Evolutionary conservation across 352 stramenopile genomes (phyloP), one percentile per base, ranked within the genome.

Genomic region (Globisporangium nunn): DNA sequence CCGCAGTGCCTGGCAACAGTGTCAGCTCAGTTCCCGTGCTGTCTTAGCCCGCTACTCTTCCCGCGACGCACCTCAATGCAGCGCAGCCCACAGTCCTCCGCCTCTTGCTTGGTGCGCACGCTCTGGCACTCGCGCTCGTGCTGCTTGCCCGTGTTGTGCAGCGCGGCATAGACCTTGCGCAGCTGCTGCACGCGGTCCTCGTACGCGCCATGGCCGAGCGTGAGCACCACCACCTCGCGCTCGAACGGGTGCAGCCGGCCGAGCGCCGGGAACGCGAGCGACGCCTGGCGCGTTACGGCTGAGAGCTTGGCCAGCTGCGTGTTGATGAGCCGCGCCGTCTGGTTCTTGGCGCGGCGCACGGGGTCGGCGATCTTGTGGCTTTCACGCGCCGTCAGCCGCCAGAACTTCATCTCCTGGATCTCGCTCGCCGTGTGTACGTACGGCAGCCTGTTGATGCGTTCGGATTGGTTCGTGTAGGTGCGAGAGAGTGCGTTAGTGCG

Each of bases 321-420:
- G 58, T 93, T 92, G 62, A 95, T 93, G 48, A 91, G 74, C 1
- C 85, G 74, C 29, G 82, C 79, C 43, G 83, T 90, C 59, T 86
- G 71, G 65, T 95, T 93, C 60, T 87, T 88, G 49, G 81, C 78
- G 61, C 83, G 78, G 48, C 87, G 87, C 62, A 95, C 70, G 6
- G 85, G 83, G 59, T 93, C 83, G 6, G 62, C 67, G 40, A 95
- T 92, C 63, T 82, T 83, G 71, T 79, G 67, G 68, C 81, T 92
- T 64, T 95, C 85, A 54, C 71, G 75, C 62, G 88, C 65, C 31
- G 62, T 61, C 31, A 78, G 64, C 29, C 78, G 74, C 85, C 85
- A 95, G 64, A 95, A 93, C 59, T 85, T 83, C 85, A 95, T 95
- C 63, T 91, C 78, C 65, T 88, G 76, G 56, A 93, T 90, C 74